Evolutionary conservation across 2,329 filamentous ascomycete genomes (phyloP), one percentile per base, ranked within the genome.

Genomic region (Fusarium humuli): DNA sequence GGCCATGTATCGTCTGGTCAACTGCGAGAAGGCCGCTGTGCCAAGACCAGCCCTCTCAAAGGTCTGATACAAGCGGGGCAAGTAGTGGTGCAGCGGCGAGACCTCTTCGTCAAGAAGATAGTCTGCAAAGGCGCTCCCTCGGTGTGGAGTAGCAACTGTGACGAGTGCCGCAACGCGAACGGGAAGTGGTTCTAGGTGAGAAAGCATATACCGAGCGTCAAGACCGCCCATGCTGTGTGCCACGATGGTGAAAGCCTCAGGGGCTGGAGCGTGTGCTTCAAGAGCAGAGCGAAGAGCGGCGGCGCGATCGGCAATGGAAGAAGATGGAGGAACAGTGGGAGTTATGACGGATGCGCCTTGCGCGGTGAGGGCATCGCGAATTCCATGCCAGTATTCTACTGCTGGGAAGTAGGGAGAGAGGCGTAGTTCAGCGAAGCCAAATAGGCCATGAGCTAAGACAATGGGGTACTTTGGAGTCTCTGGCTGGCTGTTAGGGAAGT

Each of bases 171-270:
- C 81, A 52, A 88, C 84, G 20, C 79, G 75, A 22, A 87, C 79
- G 42, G 80, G 78, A 25, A 79, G 76, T 2, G 85, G 86, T 44
- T 79, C 80, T 14, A 90, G 80, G 53, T 83, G 82, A 23, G 88
- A 87, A 56, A 91, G 87, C 88, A 91, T 89, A 77, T 90, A 89
- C 47, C 89, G 83, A 12, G 88, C 86, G 76, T 91, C 89, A 6
- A 91, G 82, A 3, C 89, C 89, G 49, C 89, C 88, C 88, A 90
- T 90, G 71, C 84, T 87, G 80, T 94, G 92, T 42, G 88, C 88
- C 22, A 94, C 84, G 63, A 97, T 92, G 76, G 93, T 93, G 70
- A 97, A 93, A 53, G 90, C 68, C 23, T 68, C 56, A 16, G 62
- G 68, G 14, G 53, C 42, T 2, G 85, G 82, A 12, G 78, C 79